phyloP scores from a whole-genome alignment of 2,329 filamentous ascomycete genomes.

The Fusarium sarcochroum region DNA sequence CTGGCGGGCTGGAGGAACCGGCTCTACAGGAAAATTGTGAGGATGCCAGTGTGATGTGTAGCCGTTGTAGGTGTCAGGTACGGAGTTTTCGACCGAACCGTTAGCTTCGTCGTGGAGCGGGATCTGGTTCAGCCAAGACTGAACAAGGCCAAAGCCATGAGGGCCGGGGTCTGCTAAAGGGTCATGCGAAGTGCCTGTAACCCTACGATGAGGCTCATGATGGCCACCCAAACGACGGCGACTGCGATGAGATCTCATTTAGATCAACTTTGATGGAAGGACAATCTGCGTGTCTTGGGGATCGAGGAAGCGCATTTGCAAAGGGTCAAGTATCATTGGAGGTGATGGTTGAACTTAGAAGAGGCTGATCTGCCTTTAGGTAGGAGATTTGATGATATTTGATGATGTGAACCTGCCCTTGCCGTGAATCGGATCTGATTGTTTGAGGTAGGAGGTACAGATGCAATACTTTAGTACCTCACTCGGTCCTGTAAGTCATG shows the following conservation, averaged over 20 bases:
- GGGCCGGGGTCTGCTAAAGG: not conserved
- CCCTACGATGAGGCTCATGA: not conserved
- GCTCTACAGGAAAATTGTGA: slow-evolving; percentile 13
- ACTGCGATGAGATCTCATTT: slow-evolving; percentile 17
- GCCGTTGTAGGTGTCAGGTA: not conserved
- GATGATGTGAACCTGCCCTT: not conserved
- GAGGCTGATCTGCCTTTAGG: not conserved
- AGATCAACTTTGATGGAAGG: not conserved
- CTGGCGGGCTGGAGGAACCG: not conserved
- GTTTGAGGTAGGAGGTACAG: not conserved
- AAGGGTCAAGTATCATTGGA: not conserved
- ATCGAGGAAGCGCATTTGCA: not conserved
- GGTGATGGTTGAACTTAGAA: not conserved
- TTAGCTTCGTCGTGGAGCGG: not conserved
- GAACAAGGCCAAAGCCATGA: slow-evolving; percentile 9
- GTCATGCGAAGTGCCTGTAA: not conserved
- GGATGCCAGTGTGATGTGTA: slow-evolving; percentile 17
- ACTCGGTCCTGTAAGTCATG: not conserved
- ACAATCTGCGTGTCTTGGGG: not conserved
- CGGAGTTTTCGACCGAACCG: not conserved
- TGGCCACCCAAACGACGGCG: slow-evolving; percentile 4
- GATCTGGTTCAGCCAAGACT: slow-evolving; percentile 27
- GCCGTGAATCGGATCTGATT: not conserved
- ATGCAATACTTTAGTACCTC: not conserved
- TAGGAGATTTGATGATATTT: not conserved